phyloP scores from a whole-genome alignment of 129 eudicot genomes.

The Solidago caesia region DNA sequence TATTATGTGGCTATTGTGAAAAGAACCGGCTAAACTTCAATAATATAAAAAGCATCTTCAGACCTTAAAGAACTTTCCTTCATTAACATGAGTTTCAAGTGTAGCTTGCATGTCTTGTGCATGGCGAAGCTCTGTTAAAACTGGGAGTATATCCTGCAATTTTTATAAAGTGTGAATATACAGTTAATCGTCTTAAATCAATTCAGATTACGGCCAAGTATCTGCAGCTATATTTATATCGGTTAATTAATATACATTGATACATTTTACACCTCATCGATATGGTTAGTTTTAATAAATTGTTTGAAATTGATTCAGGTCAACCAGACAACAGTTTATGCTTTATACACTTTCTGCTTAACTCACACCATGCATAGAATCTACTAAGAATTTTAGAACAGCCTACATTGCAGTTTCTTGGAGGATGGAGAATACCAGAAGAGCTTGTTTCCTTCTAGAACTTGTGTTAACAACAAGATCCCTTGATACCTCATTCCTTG shows the following conservation, averaged over 20 bases:
- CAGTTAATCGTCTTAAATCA: constrained; percentile 20
- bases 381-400: constrained; percentile 14
- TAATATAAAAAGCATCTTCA: constrained; percentile 4
- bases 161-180: constrained; percentile 23
- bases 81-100: constrained; percentile 76
- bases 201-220: not conserved
- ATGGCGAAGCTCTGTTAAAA: constrained; percentile 73
- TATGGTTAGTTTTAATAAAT: constrained; percentile 14
- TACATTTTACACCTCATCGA: constrained; percentile 15
- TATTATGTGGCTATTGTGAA: not conserved
- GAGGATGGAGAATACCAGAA: constrained; percentile 55
- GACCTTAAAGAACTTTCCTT: constrained; percentile 82
- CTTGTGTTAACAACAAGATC: constrained; percentile 83
- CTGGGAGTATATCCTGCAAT: constrained; percentile 82
- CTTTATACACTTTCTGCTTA: constrained; percentile 17
- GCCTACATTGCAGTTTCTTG: not conserved
- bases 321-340: constrained; percentile 14
- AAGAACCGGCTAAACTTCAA: not conserved
- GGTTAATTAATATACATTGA: constrained; percentile 9
- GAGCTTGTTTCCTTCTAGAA: constrained; percentile 89
- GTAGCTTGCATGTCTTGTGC: constrained; percentile 74
- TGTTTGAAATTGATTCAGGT: constrained; percentile 18
- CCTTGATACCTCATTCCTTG: constrained; percentile 96
- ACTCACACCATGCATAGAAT: constrained; percentile 18
- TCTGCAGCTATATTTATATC: constrained; percentile 10